Evolutionary conservation across 129 eudicot genomes (phyloP), one percentile per base, ranked within the genome.

Genomic region (Artemisia argyi): DNA sequence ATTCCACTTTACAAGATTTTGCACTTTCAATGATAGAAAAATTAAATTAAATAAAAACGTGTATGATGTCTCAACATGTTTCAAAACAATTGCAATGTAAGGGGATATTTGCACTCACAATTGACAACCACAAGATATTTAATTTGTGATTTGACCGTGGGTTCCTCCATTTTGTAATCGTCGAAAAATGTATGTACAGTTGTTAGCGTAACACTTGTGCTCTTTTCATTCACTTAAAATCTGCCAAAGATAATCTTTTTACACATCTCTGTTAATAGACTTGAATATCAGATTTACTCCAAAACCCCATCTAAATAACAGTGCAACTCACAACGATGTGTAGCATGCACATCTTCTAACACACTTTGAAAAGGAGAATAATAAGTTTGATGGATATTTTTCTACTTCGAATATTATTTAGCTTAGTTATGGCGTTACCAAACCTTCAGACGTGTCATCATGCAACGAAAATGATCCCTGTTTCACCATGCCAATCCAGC

Each of bases 181-280:
- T 32, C 50, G 67, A 35, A 62, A 35, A 47, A 8, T 14, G 39
- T 16, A 17, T 16, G 22, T 32, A 63, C 14, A 63, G 68, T 63
- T 63, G 26, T 63, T 61, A 50, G 14, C 1, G 68, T 14, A 61
- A 63, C 49, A 63, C 68, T 63, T 35, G 68, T 35, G 10, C 22
- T 63, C 68, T 35, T 15, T 35, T 63, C 68, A 16, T n/a, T 48
- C 68, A 63, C 2, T 15, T n/a, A 26, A 63, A 63, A 51, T 61
- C 68, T 61, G 66, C 42, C 42, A 35, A 26, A 61, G 46, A 26
- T 61, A 6, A 35, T 61, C 19, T 14, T 28, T 60, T 61, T 26
- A 57, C 11, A 19, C 30, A 13, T 18, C 4, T 10, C 30, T 11
- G 62, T 56, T 26, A 22, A 56, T 17, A 56, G 18, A 55, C 11